phyloP scores from a whole-genome alignment of 2,329 filamentous ascomycete species.

The Cyphellophora europaea region DNA sequence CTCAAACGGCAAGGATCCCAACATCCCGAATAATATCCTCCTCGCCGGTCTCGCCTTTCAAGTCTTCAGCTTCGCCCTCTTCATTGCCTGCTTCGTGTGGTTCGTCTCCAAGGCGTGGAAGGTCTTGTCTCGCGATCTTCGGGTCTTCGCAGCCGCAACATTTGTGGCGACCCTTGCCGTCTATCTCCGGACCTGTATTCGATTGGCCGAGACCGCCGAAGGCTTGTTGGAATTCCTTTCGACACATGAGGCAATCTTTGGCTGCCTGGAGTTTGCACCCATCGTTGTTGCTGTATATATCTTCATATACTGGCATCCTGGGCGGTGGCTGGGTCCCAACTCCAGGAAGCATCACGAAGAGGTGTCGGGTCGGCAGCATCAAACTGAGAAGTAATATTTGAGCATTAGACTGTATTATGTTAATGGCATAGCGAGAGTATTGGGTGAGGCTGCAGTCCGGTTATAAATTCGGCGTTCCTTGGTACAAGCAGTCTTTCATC shows the following conservation, averaged over 20 bases:
- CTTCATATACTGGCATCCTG: constrained; percentile 37
- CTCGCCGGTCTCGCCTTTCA: constrained; percentile 48
- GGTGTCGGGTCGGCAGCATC: no score
- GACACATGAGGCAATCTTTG: constrained; percentile 45
- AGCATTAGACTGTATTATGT: no score
- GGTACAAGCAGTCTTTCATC: no score
- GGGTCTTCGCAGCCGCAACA: constrained; percentile 34
- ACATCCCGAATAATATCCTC: constrained; percentile 45
- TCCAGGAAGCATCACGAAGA: no score
- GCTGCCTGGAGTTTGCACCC: constrained; percentile 45
- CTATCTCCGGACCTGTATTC: constrained; percentile 44
- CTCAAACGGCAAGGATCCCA: constrained; percentile 41
- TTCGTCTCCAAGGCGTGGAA: constrained; percentile 33
- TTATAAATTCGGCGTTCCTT: no score
- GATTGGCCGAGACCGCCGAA: constrained; percentile 46
- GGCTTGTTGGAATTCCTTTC: constrained; percentile 37
- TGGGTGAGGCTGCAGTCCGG: no score
- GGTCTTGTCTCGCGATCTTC: constrained; percentile 13
- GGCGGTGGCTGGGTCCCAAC: constrained; percentile 23
- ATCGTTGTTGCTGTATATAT: constrained; percentile 41
- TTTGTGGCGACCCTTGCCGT: constrained; percentile 38
- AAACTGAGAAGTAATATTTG: no score
- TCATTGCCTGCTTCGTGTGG: constrained; percentile 33
- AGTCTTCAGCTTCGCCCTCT: constrained; percentile 40
- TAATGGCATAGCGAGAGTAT: no score